phyloP scores from a whole-genome alignment of 129 eudicot genomes.

The Sambucus nigra region DNA sequence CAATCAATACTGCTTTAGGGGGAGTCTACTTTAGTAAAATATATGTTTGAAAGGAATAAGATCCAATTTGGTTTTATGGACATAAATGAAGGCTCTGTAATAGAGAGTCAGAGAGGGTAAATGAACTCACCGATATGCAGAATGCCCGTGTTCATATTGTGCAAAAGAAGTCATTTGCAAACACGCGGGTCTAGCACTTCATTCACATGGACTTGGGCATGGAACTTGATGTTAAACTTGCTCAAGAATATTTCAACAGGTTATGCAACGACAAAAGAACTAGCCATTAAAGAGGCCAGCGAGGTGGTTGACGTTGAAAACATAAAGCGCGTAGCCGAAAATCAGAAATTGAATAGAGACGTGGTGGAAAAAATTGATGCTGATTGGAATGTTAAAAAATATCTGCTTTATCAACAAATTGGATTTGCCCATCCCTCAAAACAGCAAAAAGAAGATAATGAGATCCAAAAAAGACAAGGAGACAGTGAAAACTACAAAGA shows the following conservation, averaged over 20 bases:
- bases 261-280: conserved; percentile 57
- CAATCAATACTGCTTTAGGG: no score
- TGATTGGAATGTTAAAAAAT: conserved; percentile 49
- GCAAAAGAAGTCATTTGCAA: conserved; percentile 56
- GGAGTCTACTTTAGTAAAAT: conserved; percentile 41
- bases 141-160: conserved; percentile 59
- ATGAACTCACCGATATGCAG: conserved; percentile 45
- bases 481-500: background rate
- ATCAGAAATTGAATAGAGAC: conserved; percentile 50
- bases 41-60: conserved; percentile 58
- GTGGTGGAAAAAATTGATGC: conserved; percentile 42
- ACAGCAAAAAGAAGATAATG: conserved; percentile 10
- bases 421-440: conserved; percentile 21
- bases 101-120: conserved; percentile 61
- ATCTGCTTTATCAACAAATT: conserved; percentile 40
- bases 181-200: conserved; percentile 52
- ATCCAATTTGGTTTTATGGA: conserved; percentile 70
- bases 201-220: conserved; percentile 73
- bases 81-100: conserved; percentile 48
- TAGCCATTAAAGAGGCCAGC: conserved; percentile 65
- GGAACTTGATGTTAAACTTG: conserved; percentile 60
- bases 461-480: conserved; percentile 6
- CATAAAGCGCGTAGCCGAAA: conserved; percentile 69
- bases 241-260: conserved; percentile 51
- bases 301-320: conserved; percentile 40